phyloP scores from a whole-genome alignment of 345 rosid species.

The Crucihimalaya himalaica region DNA sequence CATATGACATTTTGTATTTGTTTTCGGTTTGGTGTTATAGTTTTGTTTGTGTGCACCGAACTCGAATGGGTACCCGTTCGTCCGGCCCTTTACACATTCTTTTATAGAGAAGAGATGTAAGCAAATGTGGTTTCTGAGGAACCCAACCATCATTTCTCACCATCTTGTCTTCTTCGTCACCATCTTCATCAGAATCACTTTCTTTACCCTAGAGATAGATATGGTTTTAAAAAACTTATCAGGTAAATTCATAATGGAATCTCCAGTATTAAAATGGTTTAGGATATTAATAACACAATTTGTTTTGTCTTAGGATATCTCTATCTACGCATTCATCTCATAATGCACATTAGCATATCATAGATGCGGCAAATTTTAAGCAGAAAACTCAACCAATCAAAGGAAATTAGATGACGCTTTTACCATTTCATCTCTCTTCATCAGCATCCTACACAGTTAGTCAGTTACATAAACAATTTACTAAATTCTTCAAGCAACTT shows the following conservation, averaged over 20 bases:
- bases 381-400: neutral
- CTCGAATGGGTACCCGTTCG: too few relatives aligned
- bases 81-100: constrained; percentile 30
- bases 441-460: constrained; percentile 67
- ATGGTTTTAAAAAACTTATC: constrained; percentile 6
- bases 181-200: constrained; percentile 59
- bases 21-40: too few relatives aligned
- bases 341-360: neutral
- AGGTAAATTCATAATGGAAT: neutral
- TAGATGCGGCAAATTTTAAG: neutral
- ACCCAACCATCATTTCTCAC: constrained; percentile 32
- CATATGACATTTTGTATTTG: too few relatives aligned
- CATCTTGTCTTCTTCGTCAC: constrained; percentile 44
- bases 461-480: constrained; percentile 15
- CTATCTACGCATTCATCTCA: neutral
- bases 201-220: constrained; percentile 50
- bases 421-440: constrained; percentile 70
- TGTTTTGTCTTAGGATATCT: neutral
- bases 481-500: neutral
- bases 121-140: constrained; percentile 31
- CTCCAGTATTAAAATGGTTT: neutral
- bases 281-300: neutral
- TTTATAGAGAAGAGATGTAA: constrained; percentile 28
- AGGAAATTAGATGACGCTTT: neutral
- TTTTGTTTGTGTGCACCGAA: too few relatives aligned